These are phyloP conservation scores for Penicillium waksmanii DNA, from an alignment of 495 filamentous ascomycete genomes.

Conservation along the genomic window DNA sequence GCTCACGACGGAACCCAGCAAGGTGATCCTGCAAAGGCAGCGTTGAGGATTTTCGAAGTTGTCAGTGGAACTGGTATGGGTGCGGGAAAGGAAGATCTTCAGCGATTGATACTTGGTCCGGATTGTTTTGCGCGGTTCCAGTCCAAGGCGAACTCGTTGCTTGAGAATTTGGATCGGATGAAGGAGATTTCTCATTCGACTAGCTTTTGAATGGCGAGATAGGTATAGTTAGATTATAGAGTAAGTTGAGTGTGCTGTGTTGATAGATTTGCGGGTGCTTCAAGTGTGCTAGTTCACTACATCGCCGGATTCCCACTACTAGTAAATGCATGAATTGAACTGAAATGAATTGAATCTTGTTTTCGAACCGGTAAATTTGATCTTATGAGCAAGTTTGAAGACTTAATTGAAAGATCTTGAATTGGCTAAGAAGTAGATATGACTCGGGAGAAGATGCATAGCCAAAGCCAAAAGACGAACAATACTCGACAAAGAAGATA, in stretches of 20 bases:
- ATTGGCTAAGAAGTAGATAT: constrained; percentile 1
- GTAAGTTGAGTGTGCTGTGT: too few species aligned
- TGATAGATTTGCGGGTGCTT: too few species aligned
- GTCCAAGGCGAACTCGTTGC: constrained; percentile 12
- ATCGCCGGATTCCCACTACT: too few species aligned
- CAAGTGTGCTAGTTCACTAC: too few species aligned
- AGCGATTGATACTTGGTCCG: constrained; percentile 24
- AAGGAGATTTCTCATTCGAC: constrained; percentile 27
- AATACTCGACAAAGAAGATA: constrained; percentile 16
- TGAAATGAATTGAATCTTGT: too few species aligned
- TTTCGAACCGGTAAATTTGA: too few species aligned
- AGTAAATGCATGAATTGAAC: too few species aligned
- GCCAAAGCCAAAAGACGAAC: constrained; percentile 1
- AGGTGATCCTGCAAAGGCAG: constrained; percentile 21
- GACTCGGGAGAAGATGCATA: constrained; percentile 3
- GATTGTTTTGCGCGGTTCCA: constrained; percentile 25
- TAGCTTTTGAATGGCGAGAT: not conserved
- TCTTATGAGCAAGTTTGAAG: too few species aligned
- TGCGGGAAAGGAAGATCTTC: constrained; percentile 14
- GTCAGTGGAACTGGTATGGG: constrained; percentile 21
- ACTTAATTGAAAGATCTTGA: not conserved
- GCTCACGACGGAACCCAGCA: constrained; percentile 5
- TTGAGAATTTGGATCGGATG: constrained; percentile 13
- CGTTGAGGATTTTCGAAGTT: constrained; percentile 20
- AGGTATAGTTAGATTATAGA: not conserved